Conservation (phyloP, 257 asterid species). For the Przewalskia tangutica region DNA sequence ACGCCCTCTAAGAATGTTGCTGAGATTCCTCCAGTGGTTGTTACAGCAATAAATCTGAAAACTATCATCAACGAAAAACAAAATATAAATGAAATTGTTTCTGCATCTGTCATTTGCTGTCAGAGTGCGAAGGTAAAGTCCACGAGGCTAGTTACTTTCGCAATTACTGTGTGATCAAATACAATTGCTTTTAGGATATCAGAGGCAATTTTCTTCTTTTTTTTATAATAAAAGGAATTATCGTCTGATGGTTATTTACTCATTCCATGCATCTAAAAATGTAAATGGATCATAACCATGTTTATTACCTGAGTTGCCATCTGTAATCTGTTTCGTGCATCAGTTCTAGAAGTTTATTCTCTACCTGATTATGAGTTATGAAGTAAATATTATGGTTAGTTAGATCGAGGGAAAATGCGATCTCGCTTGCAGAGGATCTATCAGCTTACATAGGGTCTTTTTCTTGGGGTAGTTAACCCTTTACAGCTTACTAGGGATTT, state of each 20-base stretch:
- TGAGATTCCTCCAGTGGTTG: conserved; percentile 79
- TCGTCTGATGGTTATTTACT: neutral
- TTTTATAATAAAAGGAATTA: neutral
- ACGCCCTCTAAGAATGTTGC: conserved; percentile 38
- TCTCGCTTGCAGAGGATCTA: neutral
- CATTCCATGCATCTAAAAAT: neutral
- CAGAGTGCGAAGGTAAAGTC: conserved; percentile 73
- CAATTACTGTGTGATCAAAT: neutral
- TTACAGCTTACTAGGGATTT: neutral
- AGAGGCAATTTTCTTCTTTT: neutral
- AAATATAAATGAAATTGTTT: conserved; percentile 71
- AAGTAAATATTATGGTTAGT: neutral
- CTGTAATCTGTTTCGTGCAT: neutral
- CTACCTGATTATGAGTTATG: neutral
- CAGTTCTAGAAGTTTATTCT: neutral
- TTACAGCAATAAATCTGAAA: conserved; percentile 78
- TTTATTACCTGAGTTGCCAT: neutral
- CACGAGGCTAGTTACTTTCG: conserved; percentile 10
- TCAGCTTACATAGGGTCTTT: neutral
- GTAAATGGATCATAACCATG: neutral
- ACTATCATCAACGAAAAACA: conserved; percentile 72
- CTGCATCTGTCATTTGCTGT: conserved; percentile 93
- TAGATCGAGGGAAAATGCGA: neutral
- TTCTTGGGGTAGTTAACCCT: neutral
- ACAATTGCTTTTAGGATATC: neutral